A percentile compares a stretch with the other conserved stretches of the same genome.
Conservation (phyloP, 331 rosid species). For the Quercus phellos region DNA sequence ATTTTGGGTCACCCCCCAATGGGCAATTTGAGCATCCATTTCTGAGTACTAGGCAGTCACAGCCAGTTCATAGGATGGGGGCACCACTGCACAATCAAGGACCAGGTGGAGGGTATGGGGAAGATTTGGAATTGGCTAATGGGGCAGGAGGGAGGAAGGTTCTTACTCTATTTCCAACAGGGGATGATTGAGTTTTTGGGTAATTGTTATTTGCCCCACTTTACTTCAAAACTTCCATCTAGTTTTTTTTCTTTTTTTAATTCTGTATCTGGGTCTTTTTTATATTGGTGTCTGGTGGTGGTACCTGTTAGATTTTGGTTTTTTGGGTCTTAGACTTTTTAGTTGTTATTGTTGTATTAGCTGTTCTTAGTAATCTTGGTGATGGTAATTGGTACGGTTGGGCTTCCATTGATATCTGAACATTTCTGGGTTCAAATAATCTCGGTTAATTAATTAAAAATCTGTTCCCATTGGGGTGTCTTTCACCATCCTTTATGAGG, state of each 20-base stretch:
- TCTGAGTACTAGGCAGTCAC: slow-evolving; percentile 57
- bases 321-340: slow-evolving; percentile 23
- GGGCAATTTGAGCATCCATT: slow-evolving; percentile 89
- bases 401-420: slow-evolving; percentile 33
- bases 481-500: slow-evolving; percentile 5
- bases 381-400: slow-evolving; percentile 12
- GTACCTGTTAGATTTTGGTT: slow-evolving; percentile 32
- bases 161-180: slow-evolving; percentile 87
- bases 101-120: slow-evolving; percentile 50
- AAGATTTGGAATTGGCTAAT: slow-evolving; percentile 81
- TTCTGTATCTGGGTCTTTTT: slow-evolving; percentile 23
- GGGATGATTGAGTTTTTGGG: slow-evolving; percentile 68
- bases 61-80: slow-evolving; percentile 68
- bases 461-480: slow-evolving; percentile 26
- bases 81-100: slow-evolving; percentile 53
- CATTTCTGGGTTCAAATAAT: slow-evolving; percentile 38
- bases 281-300: slow-evolving; percentile 37
- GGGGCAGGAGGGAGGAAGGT: slow-evolving; percentile 82
- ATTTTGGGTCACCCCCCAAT: slow-evolving; percentile 81
- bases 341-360: slow-evolving; percentile 28
- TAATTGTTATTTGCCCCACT: slow-evolving; percentile 8
- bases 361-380: slow-evolving; percentile 21
- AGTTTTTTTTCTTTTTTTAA: background rate
- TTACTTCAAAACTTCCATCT: background rate
- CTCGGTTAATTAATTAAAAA: slow-evolving; percentile 11